Conservation (phyloP, 192 early-diverging fungal genomes). For the Entomortierella lignicola region DNA sequence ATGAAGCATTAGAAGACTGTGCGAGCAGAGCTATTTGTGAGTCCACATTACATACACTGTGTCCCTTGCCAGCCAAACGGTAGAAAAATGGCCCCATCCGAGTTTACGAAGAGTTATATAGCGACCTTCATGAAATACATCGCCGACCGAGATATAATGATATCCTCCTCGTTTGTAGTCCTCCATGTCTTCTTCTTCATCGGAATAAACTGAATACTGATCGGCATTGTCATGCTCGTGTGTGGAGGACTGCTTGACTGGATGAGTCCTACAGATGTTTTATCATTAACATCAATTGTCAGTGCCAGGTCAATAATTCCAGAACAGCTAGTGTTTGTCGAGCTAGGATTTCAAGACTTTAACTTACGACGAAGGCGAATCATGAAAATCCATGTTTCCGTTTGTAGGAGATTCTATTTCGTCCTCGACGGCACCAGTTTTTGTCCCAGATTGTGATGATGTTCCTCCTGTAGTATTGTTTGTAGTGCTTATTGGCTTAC, state of each 20-base stretch:
- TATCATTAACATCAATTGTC: not conserved
- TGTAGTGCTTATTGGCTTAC: slow-evolving; percentile 3
- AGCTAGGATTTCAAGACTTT: not conserved
- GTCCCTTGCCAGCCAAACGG: slow-evolving; percentile 96
- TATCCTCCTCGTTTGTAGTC: slow-evolving; percentile 98
- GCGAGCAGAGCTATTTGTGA: not conserved
- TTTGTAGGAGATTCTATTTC: slow-evolving; percentile 8
- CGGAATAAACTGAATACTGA: slow-evolving; percentile 57
- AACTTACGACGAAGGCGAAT: slow-evolving; percentile 21
- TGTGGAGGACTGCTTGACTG: slow-evolving; percentile 5
- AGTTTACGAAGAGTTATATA: slow-evolving; percentile 94
- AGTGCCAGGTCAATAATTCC: not conserved
- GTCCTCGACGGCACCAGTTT: not conserved
- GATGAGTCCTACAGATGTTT: slow-evolving; percentile 34
- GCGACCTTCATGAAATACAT: slow-evolving; percentile 82
- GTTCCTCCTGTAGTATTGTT: not conserved
- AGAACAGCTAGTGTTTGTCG: not conserved
- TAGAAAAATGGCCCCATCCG: slow-evolving; percentile 99
- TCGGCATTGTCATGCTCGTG: slow-evolving; percentile 34
- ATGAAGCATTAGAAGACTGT: not conserved
- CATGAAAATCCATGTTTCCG: slow-evolving; percentile 5
- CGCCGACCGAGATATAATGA: slow-evolving; percentile 90
- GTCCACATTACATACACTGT: slow-evolving; percentile 58
- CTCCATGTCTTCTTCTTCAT: slow-evolving; percentile 88
- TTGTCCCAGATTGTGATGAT: slow-evolving; percentile 4